Conservation (phyloP, 2,329 filamentous ascomycete species). For the Aspergillus udagawae region DNA sequence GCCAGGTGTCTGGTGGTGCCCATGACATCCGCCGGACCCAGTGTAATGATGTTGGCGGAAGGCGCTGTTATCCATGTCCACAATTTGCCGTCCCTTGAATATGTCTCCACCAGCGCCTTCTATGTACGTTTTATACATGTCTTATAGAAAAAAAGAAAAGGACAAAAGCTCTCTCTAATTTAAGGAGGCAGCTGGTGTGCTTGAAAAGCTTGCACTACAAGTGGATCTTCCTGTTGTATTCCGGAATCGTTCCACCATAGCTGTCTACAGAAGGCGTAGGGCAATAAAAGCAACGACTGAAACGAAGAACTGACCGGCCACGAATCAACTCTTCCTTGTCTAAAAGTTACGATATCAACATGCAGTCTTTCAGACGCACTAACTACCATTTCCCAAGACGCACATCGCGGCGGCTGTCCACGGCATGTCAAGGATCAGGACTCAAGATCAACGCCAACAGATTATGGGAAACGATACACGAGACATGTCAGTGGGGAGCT, state of each 20-base stretch:
- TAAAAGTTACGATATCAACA: not conserved
- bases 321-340: not conserved
- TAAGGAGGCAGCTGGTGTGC: not conserved
- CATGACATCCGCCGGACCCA: not conserved
- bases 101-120: not conserved
- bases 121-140: not conserved
- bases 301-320: not conserved
- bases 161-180: not conserved
- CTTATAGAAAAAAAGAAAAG: not conserved
- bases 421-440: constrained; percentile 12
- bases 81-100: not conserved
- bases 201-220: not conserved
- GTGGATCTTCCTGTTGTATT: not conserved
- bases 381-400: not conserved
- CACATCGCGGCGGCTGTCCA: not conserved
- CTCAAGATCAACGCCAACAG: constrained; percentile 25
- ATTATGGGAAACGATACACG: constrained; percentile 27
- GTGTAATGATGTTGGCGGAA: constrained; percentile 1
- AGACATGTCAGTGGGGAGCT: constrained; percentile 31
- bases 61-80: not conserved
- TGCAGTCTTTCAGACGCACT: not conserved
- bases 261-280: constrained; percentile 2
- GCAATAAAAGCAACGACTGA: too few species aligned
- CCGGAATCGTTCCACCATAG: not conserved
- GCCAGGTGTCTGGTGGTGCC: not conserved